Evolutionary conservation across 169 alveolate species (phyloP).

Genomic region (Plasmodium malariae): DNA sequence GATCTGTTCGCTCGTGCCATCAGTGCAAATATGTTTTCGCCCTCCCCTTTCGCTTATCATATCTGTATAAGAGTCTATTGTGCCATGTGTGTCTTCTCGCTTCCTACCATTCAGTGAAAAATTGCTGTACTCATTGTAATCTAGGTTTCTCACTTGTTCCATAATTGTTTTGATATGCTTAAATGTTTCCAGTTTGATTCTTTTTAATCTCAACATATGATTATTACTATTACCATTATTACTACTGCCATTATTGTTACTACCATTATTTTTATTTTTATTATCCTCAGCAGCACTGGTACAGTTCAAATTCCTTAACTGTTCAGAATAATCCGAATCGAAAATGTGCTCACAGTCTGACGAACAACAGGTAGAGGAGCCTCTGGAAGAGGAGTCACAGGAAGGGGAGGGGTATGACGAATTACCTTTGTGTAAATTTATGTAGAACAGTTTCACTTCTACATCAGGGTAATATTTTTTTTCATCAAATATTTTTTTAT

Average conservation of each 20-base stretch:
- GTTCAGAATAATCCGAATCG: slow-evolving; percentile 15
- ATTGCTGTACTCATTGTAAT: slow-evolving; percentile 1
- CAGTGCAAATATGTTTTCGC: too few relatives aligned
- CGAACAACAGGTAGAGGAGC: background rate
- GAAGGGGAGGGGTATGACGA: background rate
- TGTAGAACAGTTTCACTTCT: background rate
- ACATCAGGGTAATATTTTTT: slow-evolving; percentile 44
- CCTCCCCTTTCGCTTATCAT: background rate
- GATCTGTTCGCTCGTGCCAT: background rate
- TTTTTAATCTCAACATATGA: slow-evolving; percentile 43
- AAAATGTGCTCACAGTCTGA: background rate
- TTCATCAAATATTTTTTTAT: slow-evolving; percentile 24
- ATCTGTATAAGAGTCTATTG: background rate
- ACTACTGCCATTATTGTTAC: background rate
- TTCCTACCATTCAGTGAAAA: background rate
- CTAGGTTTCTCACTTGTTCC: slow-evolving; percentile 3
- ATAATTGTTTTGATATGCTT: slow-evolving; percentile 57
- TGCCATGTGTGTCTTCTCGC: background rate
- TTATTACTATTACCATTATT: background rate
- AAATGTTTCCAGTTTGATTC: slow-evolving; percentile 43
- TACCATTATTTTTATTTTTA: background rate
- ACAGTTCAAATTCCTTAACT: background rate
- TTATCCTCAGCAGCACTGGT: background rate
- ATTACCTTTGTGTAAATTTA: background rate
- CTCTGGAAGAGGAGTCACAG: background rate